Evolutionary conservation across 495 filamentous ascomycete species (phyloP), one percentile per base, ranked within the genome.

Genomic region (Lichenothelia convexa): DNA sequence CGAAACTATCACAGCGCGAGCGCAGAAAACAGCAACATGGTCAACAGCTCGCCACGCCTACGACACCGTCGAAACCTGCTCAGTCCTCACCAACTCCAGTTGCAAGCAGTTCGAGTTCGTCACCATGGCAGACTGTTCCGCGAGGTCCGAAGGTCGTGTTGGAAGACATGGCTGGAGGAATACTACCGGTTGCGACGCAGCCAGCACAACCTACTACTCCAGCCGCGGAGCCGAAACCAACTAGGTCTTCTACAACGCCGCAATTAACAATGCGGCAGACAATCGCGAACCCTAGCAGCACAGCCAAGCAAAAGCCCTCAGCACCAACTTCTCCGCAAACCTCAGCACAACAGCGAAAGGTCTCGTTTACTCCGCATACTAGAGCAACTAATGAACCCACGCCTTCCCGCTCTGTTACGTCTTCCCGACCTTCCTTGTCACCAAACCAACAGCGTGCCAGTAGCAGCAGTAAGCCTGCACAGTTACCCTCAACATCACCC

Each of bases 1-100:
- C 51, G 53, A 92, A 73, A 44, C 44, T 91, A 29, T 89, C 83
- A 1, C 89, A 95, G 44, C 87, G 84, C 49, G 87, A 93, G 49
- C 73, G 83, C 8, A 93, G 93, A 58, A 81, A 70, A 49, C 56
- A 69, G 41, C 74, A 79, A 39, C 62, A 75, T 23, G 34, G 42
- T 5, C 40, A 45, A 18, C 38, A 36, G 11, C 39, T 29, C 24
- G 57, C 72, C 30, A 57, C 69, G 46, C 61, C 60, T 32, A 49
- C 55, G 18, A 56, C 62, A 36, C 45, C 48, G 5, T 51, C 58
- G 8, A 56, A 62, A 18, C 35, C 55, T 5, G 49, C 57, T 29
- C 45, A 48, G 4, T 51, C 4, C 60, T 59, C 61, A 45, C 39
- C 39, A 62, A 59, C 33, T 55, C 63, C n/a, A n/a, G n/a, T n/a